Conservation (phyloP, 2,329 filamentous ascomycete genomes). For the Alternaria triticina region DNA sequence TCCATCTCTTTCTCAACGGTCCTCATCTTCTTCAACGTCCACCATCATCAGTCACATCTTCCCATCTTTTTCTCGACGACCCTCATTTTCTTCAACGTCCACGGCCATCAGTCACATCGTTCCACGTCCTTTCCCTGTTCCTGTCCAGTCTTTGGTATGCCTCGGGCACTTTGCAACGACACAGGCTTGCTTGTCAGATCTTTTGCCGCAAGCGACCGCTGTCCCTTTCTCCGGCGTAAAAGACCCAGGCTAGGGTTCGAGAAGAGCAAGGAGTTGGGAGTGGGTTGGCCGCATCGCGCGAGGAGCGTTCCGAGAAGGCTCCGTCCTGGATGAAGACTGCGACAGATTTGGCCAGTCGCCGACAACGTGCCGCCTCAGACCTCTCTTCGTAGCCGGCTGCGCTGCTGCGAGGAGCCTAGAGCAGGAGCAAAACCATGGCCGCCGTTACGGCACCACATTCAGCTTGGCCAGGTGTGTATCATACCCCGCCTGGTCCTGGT, state of each 20-base stretch:
- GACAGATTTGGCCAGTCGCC: neutral
- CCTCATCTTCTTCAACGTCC: neutral
- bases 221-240: neutral
- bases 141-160: neutral
- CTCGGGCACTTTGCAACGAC: neutral
- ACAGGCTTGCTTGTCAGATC: neutral
- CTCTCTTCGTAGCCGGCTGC: neutral
- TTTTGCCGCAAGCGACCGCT: neutral
- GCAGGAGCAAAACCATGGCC: neutral
- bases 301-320: neutral
- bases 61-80: neutral
- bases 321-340: neutral
- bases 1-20: neutral
- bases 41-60: neutral
- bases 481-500: neutral
- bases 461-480: neutral
- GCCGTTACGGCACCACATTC: neutral
- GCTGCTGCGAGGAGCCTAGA: neutral
- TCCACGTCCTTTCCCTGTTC: neutral
- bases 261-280: neutral
- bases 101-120: neutral
- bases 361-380: neutral
- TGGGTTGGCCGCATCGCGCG: neutral
- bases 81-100: neutral
- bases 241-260: neutral